phyloP scores from a whole-genome alignment of 208 protist genomes.

The Leishmania aethiopica region DNA sequence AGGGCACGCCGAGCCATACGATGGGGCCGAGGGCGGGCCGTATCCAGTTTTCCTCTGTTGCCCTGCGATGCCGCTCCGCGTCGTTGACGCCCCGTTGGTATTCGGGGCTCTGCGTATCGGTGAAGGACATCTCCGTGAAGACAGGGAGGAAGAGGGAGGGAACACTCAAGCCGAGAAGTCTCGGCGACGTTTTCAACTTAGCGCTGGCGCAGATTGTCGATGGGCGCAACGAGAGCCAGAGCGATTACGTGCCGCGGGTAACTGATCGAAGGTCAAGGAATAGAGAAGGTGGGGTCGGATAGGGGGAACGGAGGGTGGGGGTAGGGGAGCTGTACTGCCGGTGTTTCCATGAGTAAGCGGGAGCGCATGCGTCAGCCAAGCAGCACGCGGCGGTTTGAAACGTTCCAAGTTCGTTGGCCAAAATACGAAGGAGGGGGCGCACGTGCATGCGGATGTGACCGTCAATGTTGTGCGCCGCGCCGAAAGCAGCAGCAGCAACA shows the following conservation, averaged over 20 bases:
- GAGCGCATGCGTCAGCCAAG: neutral
- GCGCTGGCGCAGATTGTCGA: neutral
- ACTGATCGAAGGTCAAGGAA: neutral
- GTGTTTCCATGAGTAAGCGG: neutral
- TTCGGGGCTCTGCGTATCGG: conserved; percentile 19
- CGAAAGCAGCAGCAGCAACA: neutral
- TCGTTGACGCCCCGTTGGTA: conserved; percentile 78
- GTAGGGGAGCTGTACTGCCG: neutral
- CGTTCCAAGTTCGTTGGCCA: neutral
- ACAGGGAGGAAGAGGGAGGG: neutral
- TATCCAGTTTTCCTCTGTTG: conserved; percentile 86
- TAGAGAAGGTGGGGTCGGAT: neutral
- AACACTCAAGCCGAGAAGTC: neutral
- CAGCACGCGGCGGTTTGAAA: neutral
- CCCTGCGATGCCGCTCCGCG: conserved; percentile 62
- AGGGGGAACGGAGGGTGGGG: neutral
- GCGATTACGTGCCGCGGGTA: neutral
- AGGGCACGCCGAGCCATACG: conserved; percentile 76
- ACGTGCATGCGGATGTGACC: neutral
- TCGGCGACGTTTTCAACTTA: neutral
- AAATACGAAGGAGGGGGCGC: neutral
- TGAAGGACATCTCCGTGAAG: conserved; percentile 14
- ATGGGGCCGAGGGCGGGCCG: conserved; percentile 72
- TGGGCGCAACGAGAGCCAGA: neutral
- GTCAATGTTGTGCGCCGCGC: neutral